Conservation (phyloP, 1,284 basidiomycete species). For the Phellopilus nigrolimitatus region DNA sequence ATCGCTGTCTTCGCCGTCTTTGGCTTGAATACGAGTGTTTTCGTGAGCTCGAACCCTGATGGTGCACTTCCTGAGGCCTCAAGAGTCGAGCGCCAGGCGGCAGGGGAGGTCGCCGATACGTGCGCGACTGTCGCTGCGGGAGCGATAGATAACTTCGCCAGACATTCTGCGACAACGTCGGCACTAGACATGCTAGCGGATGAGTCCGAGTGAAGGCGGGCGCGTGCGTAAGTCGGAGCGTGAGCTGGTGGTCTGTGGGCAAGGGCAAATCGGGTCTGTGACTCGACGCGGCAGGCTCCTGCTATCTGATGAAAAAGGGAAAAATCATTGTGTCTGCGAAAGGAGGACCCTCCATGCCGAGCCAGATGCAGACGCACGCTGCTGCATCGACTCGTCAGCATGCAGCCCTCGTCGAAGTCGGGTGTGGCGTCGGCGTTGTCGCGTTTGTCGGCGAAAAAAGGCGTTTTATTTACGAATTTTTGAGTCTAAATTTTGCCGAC, state of each 20-base stretch:
- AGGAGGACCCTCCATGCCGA: not conserved
- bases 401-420: conserved; percentile 10
- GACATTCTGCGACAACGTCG: conserved; percentile 6
- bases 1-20: conserved; percentile 87
- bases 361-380: conserved; percentile 7
- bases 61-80: conserved; percentile 37
- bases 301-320: conserved; percentile 11
- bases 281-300: conserved; percentile 21
- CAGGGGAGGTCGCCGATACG: conserved; percentile 53
- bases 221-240: conserved; percentile 3
- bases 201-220: conserved; percentile 17
- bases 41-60: conserved; percentile 63
- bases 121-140: conserved; percentile 51
- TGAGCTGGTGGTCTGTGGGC: conserved; percentile 15
- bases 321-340: not conserved
- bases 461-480: not conserved
- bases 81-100: conserved; percentile 64
- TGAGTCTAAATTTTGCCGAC: conserved; percentile 2
- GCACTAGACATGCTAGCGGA: conserved; percentile 6
- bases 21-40: conserved; percentile 86
- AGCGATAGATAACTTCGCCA: conserved; percentile 41
- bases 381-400: conserved; percentile 14
- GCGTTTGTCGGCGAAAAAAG: conserved; percentile 1
- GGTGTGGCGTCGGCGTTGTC: not conserved
- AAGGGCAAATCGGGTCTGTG: conserved; percentile 29